Conservation (phyloP, 352 stramenopile species). For the Plasmopara halstedii region DNA sequence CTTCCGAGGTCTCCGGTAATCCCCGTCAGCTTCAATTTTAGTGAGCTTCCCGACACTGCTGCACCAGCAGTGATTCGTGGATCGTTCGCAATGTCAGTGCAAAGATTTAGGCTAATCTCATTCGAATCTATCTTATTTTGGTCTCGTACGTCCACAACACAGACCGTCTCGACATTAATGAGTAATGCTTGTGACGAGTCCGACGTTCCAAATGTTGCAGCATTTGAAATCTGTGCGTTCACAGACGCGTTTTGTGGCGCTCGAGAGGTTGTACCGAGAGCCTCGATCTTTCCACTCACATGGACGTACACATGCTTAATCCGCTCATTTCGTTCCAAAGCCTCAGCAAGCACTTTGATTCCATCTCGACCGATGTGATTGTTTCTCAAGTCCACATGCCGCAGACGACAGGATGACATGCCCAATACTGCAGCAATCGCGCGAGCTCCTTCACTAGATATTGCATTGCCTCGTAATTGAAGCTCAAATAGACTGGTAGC, state of each 20-base stretch:
- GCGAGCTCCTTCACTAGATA: constrained; percentile 88
- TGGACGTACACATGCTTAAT: constrained; percentile 96
- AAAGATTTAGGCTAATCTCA: constrained; percentile 16
- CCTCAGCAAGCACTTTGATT: constrained; percentile 90
- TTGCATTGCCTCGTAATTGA: constrained; percentile 86
- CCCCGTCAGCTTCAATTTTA: constrained; percentile 55
- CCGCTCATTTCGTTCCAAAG: constrained; percentile 87
- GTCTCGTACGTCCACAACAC: constrained; percentile 91
- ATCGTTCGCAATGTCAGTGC: constrained; percentile 23
- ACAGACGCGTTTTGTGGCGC: constrained; percentile 23
- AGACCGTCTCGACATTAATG: constrained; percentile 90
- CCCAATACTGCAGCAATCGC: constrained; percentile 90
- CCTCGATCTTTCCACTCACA: constrained; percentile 92
- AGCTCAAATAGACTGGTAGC: constrained; percentile 89
- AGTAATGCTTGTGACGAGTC: constrained; percentile 24
- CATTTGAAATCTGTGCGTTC: constrained; percentile 45
- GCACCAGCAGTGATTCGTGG: constrained; percentile 6
- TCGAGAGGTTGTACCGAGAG: constrained; percentile 66
- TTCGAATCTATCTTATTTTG: constrained; percentile 34
- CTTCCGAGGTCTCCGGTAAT: constrained; percentile 11
- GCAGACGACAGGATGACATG: constrained; percentile 60
- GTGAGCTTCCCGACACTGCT: constrained; percentile 26
- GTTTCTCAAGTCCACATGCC: constrained; percentile 85
- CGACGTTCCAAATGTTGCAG: constrained; percentile 16
- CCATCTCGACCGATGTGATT: constrained; percentile 91